Percentiles rank a stretch among this genome's conserved stretches.
Conservation (phyloP, 2,329 filamentous ascomycete genomes). For the Aspergillus ruber region DNA sequence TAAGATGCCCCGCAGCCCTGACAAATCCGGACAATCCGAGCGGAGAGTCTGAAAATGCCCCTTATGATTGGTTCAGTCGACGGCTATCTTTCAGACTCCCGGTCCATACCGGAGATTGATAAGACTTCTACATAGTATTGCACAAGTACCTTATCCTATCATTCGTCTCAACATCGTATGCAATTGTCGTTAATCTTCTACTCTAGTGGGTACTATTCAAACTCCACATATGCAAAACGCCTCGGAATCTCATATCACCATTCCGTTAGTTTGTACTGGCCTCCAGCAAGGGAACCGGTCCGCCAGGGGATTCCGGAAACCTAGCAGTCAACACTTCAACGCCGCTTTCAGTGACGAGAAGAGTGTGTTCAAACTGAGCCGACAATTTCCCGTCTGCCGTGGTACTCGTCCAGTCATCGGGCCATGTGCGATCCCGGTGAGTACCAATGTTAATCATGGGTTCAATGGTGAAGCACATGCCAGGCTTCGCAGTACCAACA, state of each 20-base stretch:
- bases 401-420: constrained; percentile 96
- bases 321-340: constrained; percentile 76
- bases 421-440: constrained; percentile 91
- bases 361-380: constrained; percentile 89
- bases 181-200: background rate
- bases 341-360: constrained; percentile 75
- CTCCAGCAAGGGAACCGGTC: constrained; percentile 57
- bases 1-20: constrained; percentile 8
- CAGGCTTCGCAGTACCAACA: constrained; percentile 84
- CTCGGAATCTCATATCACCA: constrained; percentile 13
- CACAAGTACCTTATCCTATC: background rate
- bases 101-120: too few relatives aligned
- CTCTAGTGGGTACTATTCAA: background rate
- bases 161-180: background rate
- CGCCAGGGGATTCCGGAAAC: constrained; percentile 66
- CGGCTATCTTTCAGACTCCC: background rate
- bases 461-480: constrained; percentile 99
- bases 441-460: constrained; percentile 95
- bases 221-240: background rate
- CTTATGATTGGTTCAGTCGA: background rate
- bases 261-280: constrained; percentile 2
- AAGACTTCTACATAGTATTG: too few relatives aligned
- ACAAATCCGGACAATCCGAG: constrained; percentile 1
- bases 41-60: background rate
- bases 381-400: constrained; percentile 84